A percentile compares a stretch with the other conserved stretches of the same genome.
Evolutionary conservation across 2,329 filamentous ascomycete genomes (phyloP).

Genomic region (Madurella mycetomatis): DNA sequence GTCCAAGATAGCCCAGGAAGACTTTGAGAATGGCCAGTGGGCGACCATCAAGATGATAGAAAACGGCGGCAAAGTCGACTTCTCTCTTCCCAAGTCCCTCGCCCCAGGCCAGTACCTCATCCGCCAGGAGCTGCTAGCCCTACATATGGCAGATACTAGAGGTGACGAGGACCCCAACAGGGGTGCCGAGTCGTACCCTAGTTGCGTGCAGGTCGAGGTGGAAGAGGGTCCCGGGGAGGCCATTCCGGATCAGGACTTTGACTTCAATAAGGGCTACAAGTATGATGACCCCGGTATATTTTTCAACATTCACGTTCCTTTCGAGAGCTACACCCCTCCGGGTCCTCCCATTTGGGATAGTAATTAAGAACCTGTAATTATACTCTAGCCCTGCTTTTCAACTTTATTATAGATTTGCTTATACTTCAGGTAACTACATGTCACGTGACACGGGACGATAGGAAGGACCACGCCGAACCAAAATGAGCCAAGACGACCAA

Average conservation of each 20-base stretch:
- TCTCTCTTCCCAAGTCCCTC: slow-evolving; percentile 27
- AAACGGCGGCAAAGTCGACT: slow-evolving; percentile 23
- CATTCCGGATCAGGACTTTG: slow-evolving; percentile 28
- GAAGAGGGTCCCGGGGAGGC: slow-evolving; percentile 25
- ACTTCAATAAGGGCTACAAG: slow-evolving; percentile 30
- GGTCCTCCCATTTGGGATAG: slow-evolving; percentile 14
- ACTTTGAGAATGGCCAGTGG: slow-evolving; percentile 32
- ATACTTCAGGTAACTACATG: no score
- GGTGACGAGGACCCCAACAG: slow-evolving; percentile 17
- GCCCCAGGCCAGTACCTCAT: slow-evolving; percentile 30
- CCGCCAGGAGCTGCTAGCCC: slow-evolving; percentile 33
- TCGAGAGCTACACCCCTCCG: slow-evolving; percentile 12
- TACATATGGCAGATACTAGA: slow-evolving; percentile 29
- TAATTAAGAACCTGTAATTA: no score
- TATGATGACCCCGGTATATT: slow-evolving; percentile 30
- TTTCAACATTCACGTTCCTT: slow-evolving; percentile 18
- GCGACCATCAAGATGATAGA: slow-evolving; percentile 24
- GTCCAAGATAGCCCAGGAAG: slow-evolving; percentile 36
- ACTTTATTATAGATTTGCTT: no score
- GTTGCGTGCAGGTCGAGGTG: slow-evolving; percentile 34
- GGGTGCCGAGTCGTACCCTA: slow-evolving; percentile 35
- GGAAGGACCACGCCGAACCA: no score
- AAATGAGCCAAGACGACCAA: no score
- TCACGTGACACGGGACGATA: no score
- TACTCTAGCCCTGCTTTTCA: no score